phyloP scores from a whole-genome alignment of 495 filamentous ascomycete genomes.

The Letharia columbiana region DNA sequence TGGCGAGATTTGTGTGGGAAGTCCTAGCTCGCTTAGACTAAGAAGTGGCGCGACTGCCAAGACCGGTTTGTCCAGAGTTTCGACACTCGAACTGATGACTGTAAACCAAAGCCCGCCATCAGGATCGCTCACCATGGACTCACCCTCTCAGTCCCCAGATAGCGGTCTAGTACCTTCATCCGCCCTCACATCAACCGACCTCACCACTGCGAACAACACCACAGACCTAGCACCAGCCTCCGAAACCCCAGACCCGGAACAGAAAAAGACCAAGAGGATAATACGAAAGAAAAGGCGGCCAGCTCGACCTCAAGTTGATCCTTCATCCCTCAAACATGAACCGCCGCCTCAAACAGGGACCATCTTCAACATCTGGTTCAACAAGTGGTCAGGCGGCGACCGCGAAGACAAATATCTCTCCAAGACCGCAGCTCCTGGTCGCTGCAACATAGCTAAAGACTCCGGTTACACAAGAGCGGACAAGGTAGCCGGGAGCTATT shows the following conservation, averaged over 20 bases:
- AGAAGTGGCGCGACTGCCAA: neutral
- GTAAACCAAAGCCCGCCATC: neutral
- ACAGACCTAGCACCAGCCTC: slow-evolving; percentile 23
- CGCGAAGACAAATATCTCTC: slow-evolving; percentile 82
- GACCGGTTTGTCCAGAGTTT: neutral
- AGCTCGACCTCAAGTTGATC: slow-evolving; percentile 69
- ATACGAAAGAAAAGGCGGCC: slow-evolving; percentile 44
- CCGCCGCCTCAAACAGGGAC: slow-evolving; percentile 85
- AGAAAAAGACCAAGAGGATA: slow-evolving; percentile 47
- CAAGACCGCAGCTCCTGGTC: slow-evolving; percentile 61
- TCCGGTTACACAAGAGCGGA: slow-evolving; percentile 86
- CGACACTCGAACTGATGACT: neutral
- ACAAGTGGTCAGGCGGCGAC: slow-evolving; percentile 92
- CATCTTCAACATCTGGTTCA: slow-evolving; percentile 93
- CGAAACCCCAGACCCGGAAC: slow-evolving; percentile 25
- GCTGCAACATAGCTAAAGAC: slow-evolving; percentile 77
- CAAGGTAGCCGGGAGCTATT: slow-evolving; percentile 67
- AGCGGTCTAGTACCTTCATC: neutral
- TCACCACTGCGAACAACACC: slow-evolving; percentile 20
- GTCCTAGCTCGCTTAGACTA: neutral
- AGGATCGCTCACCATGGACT: neutral
- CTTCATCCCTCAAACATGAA: slow-evolving; percentile 67
- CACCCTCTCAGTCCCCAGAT: neutral
- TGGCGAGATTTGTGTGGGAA: neutral
- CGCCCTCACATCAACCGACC: slow-evolving; percentile 18